phyloP scores from a whole-genome alignment of 441 rosid genomes.

The Adansonia madagascariensis region DNA sequence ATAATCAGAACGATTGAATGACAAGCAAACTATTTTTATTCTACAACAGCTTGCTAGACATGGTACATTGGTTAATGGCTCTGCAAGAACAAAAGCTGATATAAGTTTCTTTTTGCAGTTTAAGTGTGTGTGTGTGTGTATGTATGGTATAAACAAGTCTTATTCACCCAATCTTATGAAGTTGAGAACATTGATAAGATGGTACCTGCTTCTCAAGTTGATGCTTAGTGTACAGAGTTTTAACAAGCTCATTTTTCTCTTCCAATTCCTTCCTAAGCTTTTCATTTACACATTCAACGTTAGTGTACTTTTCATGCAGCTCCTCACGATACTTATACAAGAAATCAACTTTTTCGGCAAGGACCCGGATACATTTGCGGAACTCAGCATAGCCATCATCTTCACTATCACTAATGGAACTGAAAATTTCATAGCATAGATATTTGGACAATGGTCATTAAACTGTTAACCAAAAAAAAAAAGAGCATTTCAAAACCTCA shows the following conservation, averaged over 20 bases:
- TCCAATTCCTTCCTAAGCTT: constrained; percentile 77
- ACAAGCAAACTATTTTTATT: not conserved
- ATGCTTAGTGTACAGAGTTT: constrained; percentile 75
- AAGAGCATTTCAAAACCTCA: not conserved
- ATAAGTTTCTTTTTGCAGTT: not conserved
- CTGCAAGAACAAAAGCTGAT: constrained; percentile 1
- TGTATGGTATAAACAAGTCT: not conserved
- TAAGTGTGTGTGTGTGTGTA: not conserved
- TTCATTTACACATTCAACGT: constrained; percentile 72
- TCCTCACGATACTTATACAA: constrained; percentile 77
- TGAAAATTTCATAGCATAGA: constrained; percentile 41
- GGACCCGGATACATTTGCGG: constrained; percentile 70
- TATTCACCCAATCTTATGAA: not conserved
- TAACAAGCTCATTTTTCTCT: constrained; percentile 74
- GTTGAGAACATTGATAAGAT: constrained; percentile 8
- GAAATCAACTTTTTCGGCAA: constrained; percentile 80
- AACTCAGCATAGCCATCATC: constrained; percentile 75
- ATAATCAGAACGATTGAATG: not conserved
- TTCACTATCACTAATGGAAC: constrained; percentile 69
- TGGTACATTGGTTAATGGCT: not conserved
- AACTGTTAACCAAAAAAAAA: constrained; percentile 21
- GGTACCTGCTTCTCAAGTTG: constrained; percentile 97
- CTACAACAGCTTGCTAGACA: constrained; percentile 2
- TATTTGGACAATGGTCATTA: constrained; percentile 28
- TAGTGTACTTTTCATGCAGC: constrained; percentile 71